Conservation (phyloP, 805 yeast genomes). For the Wickerhamiella slavikovae region DNA sequence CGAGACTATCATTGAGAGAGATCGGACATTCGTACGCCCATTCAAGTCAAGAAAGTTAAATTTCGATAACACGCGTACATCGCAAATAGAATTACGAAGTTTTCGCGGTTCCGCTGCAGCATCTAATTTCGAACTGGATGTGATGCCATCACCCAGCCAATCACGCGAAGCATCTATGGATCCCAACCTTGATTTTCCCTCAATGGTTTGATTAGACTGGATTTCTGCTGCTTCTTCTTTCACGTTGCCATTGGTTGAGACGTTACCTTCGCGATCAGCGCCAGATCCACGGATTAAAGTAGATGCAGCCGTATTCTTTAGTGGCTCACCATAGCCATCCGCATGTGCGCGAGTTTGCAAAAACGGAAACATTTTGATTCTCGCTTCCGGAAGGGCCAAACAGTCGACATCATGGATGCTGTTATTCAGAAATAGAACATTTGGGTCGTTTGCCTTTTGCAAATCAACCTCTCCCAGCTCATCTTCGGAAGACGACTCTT, state of each 20-base stretch:
- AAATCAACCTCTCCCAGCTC: slow-evolving; percentile 9
- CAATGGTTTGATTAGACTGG: background rate
- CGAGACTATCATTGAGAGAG: slow-evolving; percentile 58
- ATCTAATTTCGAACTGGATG: no score
- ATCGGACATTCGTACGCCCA: slow-evolving; percentile 69
- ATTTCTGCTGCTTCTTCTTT: background rate
- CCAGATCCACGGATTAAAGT: background rate
- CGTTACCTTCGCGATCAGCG: background rate
- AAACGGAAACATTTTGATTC: slow-evolving; percentile 58
- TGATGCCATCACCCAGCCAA: background rate
- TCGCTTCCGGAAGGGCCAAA: slow-evolving; percentile 21
- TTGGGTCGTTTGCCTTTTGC: slow-evolving; percentile 11
- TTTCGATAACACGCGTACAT: no score
- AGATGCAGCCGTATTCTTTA: slow-evolving; percentile 21
- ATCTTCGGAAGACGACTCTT: slow-evolving; percentile 15
- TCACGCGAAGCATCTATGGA: no score
- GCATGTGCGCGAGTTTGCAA: slow-evolving; percentile 33
- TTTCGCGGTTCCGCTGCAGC: no score
- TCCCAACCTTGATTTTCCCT: background rate
- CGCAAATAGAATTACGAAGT: no score
- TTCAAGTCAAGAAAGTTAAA: slow-evolving; percentile 60
- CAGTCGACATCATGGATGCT: slow-evolving; percentile 34
- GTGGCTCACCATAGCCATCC: slow-evolving; percentile 78
- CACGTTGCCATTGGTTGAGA: background rate
- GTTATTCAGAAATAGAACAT: slow-evolving; percentile 13